Base-by-base conservation (phyloP, 441 rosid species). In the Adansonia grandidieri region DNA sequence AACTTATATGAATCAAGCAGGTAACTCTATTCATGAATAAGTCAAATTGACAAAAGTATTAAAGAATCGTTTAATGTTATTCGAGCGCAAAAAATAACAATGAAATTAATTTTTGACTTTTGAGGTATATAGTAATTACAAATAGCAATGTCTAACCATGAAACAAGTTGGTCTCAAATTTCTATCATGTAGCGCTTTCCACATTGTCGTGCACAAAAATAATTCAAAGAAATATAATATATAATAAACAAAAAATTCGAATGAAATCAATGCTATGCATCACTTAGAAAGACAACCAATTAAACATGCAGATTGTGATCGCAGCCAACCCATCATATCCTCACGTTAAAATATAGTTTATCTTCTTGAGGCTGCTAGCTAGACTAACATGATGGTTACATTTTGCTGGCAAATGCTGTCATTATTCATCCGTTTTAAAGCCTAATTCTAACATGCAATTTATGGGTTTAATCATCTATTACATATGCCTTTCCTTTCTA, bases 391-490 rank as follows among this genome's bases (percentile, higher is more conserved):
- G 45, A 53, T n/a, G n/a, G 60, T 8, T 56, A 56, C 60, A n/a
- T 56, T 56, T n/a, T 56, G 22, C 10, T 0, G 9, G 32, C 44
- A 24, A 11, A 77, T 44, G 32, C 7, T 68, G 32, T 9, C 19
- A 32, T 60, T 74, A 51, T 1, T 60, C 44, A 20, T 40, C 1
- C 28, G 19, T 74, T 17, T 44, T 60, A 14, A 5, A 11, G 10
- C 56, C 50, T 40, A 65, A 77, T 57, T 14, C 2, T 71, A 58
- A 80, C 13, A 20, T 72, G 64, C 61, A 74, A 54, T 24, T n/a
- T 15, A 9, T 64, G 40, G 50, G 61, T 20, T 61, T 54, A 13
- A 56, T 63, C 77, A 80, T 75, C 40, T 69, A 28, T 11, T 24
- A 24, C 28, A 24, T 24, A 24, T 24, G 28, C 28, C 28, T 24